Evolutionary conservation across 2,329 filamentous ascomycete genomes (phyloP).

Genomic region (Pseudodiploospora longispora): DNA sequence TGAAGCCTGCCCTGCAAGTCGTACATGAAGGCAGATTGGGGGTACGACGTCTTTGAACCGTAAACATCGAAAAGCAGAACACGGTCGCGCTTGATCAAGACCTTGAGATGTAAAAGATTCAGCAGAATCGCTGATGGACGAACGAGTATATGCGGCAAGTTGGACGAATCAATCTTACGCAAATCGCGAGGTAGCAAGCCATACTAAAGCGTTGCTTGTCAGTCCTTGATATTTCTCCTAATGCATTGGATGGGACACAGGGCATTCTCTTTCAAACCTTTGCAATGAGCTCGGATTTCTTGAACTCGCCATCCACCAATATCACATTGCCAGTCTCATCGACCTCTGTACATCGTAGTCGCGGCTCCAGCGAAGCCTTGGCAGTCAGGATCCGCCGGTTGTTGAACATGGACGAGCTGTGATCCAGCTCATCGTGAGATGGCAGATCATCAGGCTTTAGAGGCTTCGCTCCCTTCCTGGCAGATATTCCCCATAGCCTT

Average conservation of each 20-base stretch:
- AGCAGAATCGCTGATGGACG: conserved; percentile 89
- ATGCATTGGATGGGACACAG: no score
- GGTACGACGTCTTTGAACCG: conserved; percentile 87
- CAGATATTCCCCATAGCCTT: conserved; percentile 36
- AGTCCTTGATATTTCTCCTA: background rate
- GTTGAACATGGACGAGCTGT: conserved; percentile 52
- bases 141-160: conserved; percentile 89
- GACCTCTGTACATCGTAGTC: conserved; percentile 88
- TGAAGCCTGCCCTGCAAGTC: conserved; percentile 88
- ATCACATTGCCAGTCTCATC: conserved; percentile 89
- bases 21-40: conserved; percentile 96
- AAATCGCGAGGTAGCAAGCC: conserved; percentile 88
- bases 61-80: conserved; percentile 95
- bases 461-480: conserved; percentile 29
- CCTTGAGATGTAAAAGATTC: conserved; percentile 91
- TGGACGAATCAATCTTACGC: conserved; percentile 94
- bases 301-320: conserved; percentile 89
- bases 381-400: conserved; percentile 61
- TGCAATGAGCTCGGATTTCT: conserved; percentile 93
- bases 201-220: conserved; percentile 47
- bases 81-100: conserved; percentile 89
- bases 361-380: conserved; percentile 75
- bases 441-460: conserved; percentile 53
- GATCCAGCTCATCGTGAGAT: conserved; percentile 48
- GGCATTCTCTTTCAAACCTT: conserved; percentile 49